Conservation (phyloP, 495 filamentous ascomycete genomes). For the Xylaria bambusicola region DNA sequence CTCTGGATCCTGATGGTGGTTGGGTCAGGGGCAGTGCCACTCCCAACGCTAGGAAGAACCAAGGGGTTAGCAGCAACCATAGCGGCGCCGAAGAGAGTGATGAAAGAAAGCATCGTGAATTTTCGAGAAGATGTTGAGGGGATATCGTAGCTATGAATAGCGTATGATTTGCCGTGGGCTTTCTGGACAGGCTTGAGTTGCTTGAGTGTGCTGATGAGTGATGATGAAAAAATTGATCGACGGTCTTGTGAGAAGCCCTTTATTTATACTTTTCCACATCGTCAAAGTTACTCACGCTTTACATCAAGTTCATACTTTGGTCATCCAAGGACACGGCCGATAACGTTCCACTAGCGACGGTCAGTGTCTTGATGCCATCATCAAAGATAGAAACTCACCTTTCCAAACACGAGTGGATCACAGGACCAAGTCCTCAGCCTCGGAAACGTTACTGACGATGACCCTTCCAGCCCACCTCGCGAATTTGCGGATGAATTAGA, state of each 20-base stretch:
- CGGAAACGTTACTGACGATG: constrained; percentile 21
- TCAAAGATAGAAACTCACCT: constrained; percentile 12
- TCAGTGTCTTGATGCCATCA: constrained; percentile 24
- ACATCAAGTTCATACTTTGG: constrained; percentile 4
- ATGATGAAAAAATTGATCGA: constrained; percentile 30
- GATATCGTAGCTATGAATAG: constrained; percentile 12
- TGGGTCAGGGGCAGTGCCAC: constrained; percentile 35
- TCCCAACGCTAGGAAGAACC: constrained; percentile 34
- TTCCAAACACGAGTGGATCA: constrained; percentile 24
- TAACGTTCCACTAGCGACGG: constrained; percentile 1
- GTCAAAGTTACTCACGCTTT: not conserved
- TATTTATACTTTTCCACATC: constrained; percentile 37
- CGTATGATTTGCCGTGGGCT: constrained; percentile 9
- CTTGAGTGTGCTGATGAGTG: constrained; percentile 28
- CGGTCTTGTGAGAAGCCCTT: constrained; percentile 27
- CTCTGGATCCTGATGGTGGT: constrained; percentile 52
- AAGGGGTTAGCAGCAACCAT: constrained; percentile 50
- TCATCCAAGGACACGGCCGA: constrained; percentile 3
- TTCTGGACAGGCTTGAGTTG: constrained; percentile 20
- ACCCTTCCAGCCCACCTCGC: constrained; percentile 33
- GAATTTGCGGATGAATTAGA: constrained; percentile 53
- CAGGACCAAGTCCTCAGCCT: constrained; percentile 27
- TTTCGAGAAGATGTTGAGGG: constrained; percentile 10
- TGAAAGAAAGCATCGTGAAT: constrained; percentile 48
- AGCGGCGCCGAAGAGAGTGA: constrained; percentile 47